Conservation (phyloP, 164 flowering plant species). For the Umbellularia californica region DNA sequence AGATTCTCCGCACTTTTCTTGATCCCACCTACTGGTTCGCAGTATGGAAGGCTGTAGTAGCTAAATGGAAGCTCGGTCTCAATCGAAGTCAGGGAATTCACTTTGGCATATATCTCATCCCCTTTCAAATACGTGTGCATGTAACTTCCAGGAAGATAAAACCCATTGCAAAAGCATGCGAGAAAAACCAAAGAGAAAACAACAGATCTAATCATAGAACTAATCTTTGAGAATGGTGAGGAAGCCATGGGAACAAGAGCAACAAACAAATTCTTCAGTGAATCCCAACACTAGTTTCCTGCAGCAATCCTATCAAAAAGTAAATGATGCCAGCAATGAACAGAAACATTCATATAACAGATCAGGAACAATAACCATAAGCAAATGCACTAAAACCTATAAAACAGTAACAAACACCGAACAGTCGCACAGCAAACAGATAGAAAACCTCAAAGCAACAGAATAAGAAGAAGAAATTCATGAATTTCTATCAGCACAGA, state of each 20-base stretch:
- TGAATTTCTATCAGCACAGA: too few species aligned
- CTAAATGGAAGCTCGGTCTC: constrained; percentile 34
- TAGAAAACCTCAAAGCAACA: too few species aligned
- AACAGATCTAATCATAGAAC: neutral
- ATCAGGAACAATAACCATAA: too few species aligned
- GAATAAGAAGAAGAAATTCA: too few species aligned
- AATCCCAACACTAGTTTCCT: neutral
- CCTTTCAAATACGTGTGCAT: constrained; percentile 24
- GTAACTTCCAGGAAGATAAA: constrained; percentile 32
- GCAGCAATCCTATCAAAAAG: too few species aligned
- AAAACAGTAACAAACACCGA: too few species aligned
- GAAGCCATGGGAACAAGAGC: constrained; percentile 5
- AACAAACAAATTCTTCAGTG: neutral
- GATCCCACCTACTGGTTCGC: constrained; percentile 21
- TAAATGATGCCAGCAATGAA: too few species aligned
- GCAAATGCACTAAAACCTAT: too few species aligned
- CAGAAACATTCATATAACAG: too few species aligned
- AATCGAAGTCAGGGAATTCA: constrained; percentile 33
- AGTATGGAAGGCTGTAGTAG: constrained; percentile 29
- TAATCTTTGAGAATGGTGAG: neutral
- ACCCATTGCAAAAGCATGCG: constrained; percentile 15
- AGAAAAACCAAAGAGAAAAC: constrained; percentile 7
- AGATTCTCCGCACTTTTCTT: constrained; percentile 31
- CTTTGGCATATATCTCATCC: constrained; percentile 20
- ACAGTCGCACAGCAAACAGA: too few species aligned